Conservation (phyloP, 257 asterid genomes). For the Solanum corneliomulleri region DNA sequence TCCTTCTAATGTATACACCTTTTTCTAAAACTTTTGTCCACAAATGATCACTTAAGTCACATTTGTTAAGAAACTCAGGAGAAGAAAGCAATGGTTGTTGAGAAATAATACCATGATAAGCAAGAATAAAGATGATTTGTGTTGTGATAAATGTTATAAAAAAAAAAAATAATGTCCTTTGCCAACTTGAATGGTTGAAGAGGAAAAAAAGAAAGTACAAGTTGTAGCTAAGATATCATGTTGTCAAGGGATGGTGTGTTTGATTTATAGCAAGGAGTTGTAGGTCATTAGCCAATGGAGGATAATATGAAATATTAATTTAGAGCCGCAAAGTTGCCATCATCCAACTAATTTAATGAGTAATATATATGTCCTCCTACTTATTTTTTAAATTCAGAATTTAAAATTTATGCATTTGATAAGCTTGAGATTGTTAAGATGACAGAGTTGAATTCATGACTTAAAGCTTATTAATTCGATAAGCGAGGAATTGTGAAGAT, state of each 20-base stretch:
- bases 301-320: conserved; percentile 16
- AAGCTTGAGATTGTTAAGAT: too few species aligned
- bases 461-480: neutral
- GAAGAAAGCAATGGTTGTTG: conserved; percentile 10
- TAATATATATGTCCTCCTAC: neutral
- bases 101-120: conserved; percentile 4
- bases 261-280: neutral
- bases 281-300: conserved; percentile 7
- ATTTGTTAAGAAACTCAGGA: neutral
- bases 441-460: neutral
- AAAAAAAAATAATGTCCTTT: neutral
- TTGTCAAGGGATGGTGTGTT: neutral
- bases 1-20: neutral
- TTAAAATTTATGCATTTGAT: too few species aligned
- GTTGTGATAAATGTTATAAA: neutral
- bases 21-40: conserved; percentile 2
- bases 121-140: neutral
- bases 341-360: neutral
- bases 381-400: neutral
- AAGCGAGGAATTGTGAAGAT: fast-evolving
- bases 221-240: neutral
- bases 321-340: neutral
- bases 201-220: neutral
- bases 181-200: neutral
- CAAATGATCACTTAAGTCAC: conserved; percentile 5